These are phyloP conservation scores for Coix lacrymajobi DNA, from an alignment of 176 grass and related monocot species.

Conservation along the genomic window DNA sequence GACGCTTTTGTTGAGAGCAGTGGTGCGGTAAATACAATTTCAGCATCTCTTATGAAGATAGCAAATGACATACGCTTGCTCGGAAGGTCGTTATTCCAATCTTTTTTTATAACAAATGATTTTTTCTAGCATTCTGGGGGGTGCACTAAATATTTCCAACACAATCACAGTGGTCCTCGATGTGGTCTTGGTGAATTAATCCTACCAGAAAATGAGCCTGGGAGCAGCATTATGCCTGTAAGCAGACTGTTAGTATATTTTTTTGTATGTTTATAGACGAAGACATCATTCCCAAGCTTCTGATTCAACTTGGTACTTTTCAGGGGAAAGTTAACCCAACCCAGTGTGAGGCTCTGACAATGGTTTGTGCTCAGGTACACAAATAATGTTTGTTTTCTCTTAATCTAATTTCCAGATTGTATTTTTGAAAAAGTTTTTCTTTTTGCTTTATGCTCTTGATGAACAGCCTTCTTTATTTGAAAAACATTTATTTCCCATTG, in stretches of 20 bases:
- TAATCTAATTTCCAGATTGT: neutral
- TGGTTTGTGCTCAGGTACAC: constrained; percentile 96
- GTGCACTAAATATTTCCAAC: constrained; percentile 19
- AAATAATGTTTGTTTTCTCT: constrained; percentile 1
- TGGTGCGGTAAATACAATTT: constrained; percentile 84
- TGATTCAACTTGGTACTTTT: constrained; percentile 23
- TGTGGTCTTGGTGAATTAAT: constrained; percentile 98
- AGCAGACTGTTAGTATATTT: constrained; percentile 5
- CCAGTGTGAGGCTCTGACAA: constrained; percentile 93
- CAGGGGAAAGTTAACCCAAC: constrained; percentile 99
- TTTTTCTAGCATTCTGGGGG: neutral
- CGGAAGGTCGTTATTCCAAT: constrained; percentile 59
- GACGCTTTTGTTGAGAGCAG: constrained; percentile 99
- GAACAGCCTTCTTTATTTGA: neutral
- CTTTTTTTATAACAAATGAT: neutral
- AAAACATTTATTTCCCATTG: neutral
- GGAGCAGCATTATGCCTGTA: constrained; percentile 99
- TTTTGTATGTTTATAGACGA: neutral
- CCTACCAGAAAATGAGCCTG: constrained; percentile 97
- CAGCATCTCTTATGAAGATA: constrained; percentile 97
- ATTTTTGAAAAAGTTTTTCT: neutral
- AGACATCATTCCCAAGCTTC: neutral
- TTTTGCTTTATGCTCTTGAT: constrained; percentile 17
- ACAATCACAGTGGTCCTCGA: constrained; percentile 68
- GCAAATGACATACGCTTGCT: constrained; percentile 95